Percentiles rank a stretch among this genome's conserved stretches.
These are phyloP conservation scores for Solanum pinnatisectum DNA, from an alignment of 257 asterid species.

Conservation along the genomic window DNA sequence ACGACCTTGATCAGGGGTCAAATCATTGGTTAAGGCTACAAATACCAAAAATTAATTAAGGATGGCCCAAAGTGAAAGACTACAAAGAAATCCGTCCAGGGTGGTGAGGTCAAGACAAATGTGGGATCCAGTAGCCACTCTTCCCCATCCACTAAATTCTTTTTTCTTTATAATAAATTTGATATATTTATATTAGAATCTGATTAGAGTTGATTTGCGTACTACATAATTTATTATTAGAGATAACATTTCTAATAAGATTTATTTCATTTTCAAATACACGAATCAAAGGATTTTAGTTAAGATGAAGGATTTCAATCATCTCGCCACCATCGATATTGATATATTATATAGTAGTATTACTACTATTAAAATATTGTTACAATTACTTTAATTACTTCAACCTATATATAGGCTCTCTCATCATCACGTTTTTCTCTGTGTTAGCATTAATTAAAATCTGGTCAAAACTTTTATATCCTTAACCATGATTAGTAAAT, in stretches of 20 bases:
- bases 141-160: neutral
- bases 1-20: neutral
- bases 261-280: neutral
- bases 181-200: neutral
- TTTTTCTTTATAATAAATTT: neutral
- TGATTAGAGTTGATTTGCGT: neutral
- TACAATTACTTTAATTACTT: neutral
- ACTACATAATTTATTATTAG: neutral
- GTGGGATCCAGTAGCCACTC: conserved; percentile 7
- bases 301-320: too few species aligned
- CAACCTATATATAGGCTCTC: neutral
- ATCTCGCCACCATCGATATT: neutral
- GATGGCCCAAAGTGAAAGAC: neutral
- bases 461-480: neutral
- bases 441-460: neutral
- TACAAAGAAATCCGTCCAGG: conserved; percentile 5
- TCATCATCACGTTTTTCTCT: neutral
- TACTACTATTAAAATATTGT: neutral
- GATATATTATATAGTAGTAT: neutral
- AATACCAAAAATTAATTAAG: neutral
- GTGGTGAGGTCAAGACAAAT: neutral
- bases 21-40: neutral
- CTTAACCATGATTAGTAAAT: neutral
- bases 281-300: neutral
- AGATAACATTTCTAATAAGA: fast-evolving